Evolutionary conservation across 495 filamentous ascomycete genomes (phyloP).

Genomic region (Hypoxylon lenormandii): DNA sequence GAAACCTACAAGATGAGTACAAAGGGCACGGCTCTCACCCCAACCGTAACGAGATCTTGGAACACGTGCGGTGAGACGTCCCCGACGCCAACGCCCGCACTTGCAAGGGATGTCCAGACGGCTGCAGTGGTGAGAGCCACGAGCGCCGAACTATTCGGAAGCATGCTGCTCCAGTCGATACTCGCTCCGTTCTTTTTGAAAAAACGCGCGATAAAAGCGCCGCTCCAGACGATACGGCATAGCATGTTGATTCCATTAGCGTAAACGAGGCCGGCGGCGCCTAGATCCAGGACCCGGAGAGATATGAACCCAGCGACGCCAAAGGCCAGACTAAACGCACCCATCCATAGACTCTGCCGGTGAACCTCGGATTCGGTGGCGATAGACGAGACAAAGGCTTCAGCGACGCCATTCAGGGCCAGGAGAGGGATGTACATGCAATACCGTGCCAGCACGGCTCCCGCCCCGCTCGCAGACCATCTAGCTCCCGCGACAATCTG

Average conservation of each 20-base stretch:
- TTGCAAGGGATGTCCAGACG: conserved; percentile 44
- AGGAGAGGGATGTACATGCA: conserved; percentile 93
- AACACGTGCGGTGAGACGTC: conserved; percentile 50
- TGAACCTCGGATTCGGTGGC: conserved; percentile 77
- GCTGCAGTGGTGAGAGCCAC: conserved; percentile 34
- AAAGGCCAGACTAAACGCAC: conserved; percentile 77
- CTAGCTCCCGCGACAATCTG: conserved; percentile 75
- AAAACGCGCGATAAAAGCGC: conserved; percentile 73
- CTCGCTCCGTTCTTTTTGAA: conserved; percentile 59
- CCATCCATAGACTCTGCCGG: conserved; percentile 84
- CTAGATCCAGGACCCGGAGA: conserved; percentile 71
- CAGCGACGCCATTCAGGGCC: conserved; percentile 88
- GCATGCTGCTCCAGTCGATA: conserved; percentile 46
- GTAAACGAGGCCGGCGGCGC: conserved; percentile 81
- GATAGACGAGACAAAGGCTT: conserved; percentile 90
- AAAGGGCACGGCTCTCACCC: conserved; percentile 65
- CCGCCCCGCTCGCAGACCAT: conserved; percentile 76
- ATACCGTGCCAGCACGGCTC: conserved; percentile 76
- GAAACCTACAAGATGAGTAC: conserved; percentile 70
- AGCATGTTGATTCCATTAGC: conserved; percentile 90
- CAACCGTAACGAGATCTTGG: conserved; percentile 64
- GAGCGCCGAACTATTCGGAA: conserved; percentile 33
- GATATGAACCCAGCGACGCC: conserved; percentile 76
- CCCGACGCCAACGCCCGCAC: conserved; percentile 53
- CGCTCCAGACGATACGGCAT: conserved; percentile 83